phyloP scores from a whole-genome alignment of 2,329 filamentous ascomycete genomes.

The Clonostachys solani region DNA sequence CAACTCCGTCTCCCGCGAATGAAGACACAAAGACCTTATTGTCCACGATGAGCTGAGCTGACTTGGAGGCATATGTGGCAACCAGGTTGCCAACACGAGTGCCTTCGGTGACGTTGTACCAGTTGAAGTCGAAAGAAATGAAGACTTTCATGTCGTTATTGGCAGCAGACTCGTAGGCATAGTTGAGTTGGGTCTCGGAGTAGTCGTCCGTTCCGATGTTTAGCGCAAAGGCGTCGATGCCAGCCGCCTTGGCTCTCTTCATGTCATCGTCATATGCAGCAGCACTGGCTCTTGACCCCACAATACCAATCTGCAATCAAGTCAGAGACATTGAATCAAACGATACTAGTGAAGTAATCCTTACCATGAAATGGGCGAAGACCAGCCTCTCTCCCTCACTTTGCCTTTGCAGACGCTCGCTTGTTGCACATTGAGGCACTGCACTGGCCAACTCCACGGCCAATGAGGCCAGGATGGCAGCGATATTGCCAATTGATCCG shows the following conservation, averaged over 20 bases:
- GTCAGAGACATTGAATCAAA: neutral
- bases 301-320: conserved; percentile 33
- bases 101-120: conserved; percentile 29
- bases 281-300: conserved; percentile 31
- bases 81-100: conserved; percentile 37
- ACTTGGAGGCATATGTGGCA: conserved; percentile 32
- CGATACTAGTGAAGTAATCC: neutral
- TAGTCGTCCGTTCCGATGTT: conserved; percentile 41
- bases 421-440: too few species aligned
- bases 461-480: too few species aligned
- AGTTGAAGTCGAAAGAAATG: conserved; percentile 54
- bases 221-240: conserved; percentile 43
- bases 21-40: conserved; percentile 48
- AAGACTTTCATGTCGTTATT: conserved; percentile 46
- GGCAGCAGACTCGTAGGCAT: conserved; percentile 43
- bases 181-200: conserved; percentile 38
- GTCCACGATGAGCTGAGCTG: conserved; percentile 44
- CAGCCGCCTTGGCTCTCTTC: conserved; percentile 33
- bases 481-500: too few species aligned
- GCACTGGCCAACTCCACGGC: too few species aligned
- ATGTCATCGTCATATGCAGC: conserved; percentile 42
- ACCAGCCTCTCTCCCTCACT: conserved; percentile 17
- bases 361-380: conserved; percentile 38
- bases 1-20: conserved; percentile 42
- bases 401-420: too few species aligned